Evolutionary conservation across 352 stramenopile species (phyloP).

Genomic region (Globisporangium lucens): DNA sequence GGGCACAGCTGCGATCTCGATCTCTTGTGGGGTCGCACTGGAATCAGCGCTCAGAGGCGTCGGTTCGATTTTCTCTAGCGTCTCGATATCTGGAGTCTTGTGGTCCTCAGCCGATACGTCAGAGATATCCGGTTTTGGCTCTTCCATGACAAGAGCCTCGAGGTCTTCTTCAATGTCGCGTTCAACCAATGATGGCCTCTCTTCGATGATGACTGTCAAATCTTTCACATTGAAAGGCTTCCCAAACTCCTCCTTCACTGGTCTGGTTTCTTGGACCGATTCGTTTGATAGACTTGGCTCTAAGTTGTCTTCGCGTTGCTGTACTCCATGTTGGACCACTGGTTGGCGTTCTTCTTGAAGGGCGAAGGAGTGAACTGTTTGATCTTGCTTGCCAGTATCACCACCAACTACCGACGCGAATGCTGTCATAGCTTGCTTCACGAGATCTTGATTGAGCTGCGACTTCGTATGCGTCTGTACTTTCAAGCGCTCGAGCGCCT

Average conservation of each 20-base stretch:
- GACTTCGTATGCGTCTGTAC: conserved; percentile 30
- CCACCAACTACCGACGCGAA: conserved; percentile 5
- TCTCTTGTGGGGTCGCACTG: background rate
- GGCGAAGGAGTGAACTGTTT: background rate
- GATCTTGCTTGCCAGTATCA: background rate
- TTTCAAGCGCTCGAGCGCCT: conserved; percentile 45
- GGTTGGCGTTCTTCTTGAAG: background rate
- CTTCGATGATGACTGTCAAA: conserved; percentile 27
- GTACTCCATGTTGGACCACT: background rate
- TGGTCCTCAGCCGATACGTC: conserved; percentile 10
- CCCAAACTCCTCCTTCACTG: background rate
- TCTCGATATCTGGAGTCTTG: background rate
- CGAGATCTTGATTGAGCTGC: conserved; percentile 40
- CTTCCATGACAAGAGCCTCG: background rate
- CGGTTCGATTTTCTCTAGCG: background rate
- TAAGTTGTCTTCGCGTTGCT: background rate
- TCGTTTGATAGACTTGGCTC: background rate
- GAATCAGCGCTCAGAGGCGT: background rate
- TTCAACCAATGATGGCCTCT: background rate
- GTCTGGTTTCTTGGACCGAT: background rate
- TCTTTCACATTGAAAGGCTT: background rate
- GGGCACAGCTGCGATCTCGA: background rate
- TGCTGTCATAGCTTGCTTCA: conserved; percentile 46
- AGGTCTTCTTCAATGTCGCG: background rate
- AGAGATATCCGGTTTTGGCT: background rate